phyloP scores from a whole-genome alignment of 345 rosid species.

The Citrus medica region DNA sequence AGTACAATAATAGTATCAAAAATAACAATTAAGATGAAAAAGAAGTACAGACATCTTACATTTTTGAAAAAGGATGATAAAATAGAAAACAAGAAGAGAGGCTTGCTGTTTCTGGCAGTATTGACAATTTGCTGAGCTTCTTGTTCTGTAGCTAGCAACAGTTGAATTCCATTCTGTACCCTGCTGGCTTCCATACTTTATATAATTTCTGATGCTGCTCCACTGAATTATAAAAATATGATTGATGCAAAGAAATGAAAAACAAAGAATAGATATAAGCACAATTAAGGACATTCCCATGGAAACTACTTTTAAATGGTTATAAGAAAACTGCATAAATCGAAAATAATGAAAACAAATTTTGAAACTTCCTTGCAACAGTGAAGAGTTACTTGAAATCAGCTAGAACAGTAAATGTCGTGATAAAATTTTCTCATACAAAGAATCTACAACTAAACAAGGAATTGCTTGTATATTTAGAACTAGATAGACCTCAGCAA shows the following conservation, averaged over 20 bases:
- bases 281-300: not conserved
- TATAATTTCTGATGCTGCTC: not conserved
- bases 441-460: not conserved
- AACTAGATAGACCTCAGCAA: too few species aligned
- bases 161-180: conserved; percentile 61
- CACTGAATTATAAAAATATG: not conserved
- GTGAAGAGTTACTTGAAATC: not conserved
- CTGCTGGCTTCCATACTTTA: conserved; percentile 42
- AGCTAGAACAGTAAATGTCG: not conserved
- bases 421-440: not conserved
- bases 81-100: not conserved
- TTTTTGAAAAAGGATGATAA: not conserved
- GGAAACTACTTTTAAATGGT: not conserved
- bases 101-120: conserved; percentile 43
- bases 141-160: conserved; percentile 54
- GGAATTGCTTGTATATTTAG: too few species aligned
- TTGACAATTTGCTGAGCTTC: conserved; percentile 62
- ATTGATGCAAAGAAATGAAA: not conserved
- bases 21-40: not conserved
- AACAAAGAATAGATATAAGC: not conserved
- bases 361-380: not conserved
- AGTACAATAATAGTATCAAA: not conserved
- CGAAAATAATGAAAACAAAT: not conserved
- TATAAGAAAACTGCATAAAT: not conserved
- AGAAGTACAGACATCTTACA: not conserved